Conservation (phyloP, 129 eudicot genomes). For the Gnaphalium uliginosum region DNA sequence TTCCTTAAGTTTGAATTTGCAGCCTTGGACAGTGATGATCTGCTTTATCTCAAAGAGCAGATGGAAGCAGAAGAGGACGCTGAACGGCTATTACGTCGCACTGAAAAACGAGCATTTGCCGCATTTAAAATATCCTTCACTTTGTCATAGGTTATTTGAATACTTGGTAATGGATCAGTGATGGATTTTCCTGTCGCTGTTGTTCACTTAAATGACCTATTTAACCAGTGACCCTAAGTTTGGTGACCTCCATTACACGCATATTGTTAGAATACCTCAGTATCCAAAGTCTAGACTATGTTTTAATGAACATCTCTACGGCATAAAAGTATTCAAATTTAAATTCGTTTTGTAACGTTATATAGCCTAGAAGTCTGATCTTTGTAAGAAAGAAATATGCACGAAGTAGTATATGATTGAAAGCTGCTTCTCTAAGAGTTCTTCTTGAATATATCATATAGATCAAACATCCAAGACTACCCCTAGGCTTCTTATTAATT, state of each 20-base stretch:
- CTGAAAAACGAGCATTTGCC: conserved; percentile 95
- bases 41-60: conserved; percentile 98
- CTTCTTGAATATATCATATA: not conserved
- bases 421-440: not conserved
- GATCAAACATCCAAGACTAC: not conserved
- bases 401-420: not conserved
- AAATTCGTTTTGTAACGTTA: not conserved
- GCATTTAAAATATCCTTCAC: conserved; percentile 93
- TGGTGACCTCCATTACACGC: not conserved
- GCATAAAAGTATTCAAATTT: not conserved
- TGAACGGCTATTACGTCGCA: conserved; percentile 87
- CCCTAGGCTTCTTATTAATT: not conserved
- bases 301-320: not conserved
- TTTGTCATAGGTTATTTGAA: conserved; percentile 12
- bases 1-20: conserved; percentile 51
- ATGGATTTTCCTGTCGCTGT: not conserved
- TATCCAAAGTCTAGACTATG: not conserved
- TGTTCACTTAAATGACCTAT: not conserved
- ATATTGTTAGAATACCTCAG: not conserved
- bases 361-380: not conserved
- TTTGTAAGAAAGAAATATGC: not conserved
- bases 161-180: not conserved
- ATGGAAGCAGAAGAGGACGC: conserved; percentile 99
- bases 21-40: conserved; percentile 98
- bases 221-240: not conserved